phyloP scores from a whole-genome alignment of 192 early-diverging fungal species.

The Linnemannia exigua region DNA sequence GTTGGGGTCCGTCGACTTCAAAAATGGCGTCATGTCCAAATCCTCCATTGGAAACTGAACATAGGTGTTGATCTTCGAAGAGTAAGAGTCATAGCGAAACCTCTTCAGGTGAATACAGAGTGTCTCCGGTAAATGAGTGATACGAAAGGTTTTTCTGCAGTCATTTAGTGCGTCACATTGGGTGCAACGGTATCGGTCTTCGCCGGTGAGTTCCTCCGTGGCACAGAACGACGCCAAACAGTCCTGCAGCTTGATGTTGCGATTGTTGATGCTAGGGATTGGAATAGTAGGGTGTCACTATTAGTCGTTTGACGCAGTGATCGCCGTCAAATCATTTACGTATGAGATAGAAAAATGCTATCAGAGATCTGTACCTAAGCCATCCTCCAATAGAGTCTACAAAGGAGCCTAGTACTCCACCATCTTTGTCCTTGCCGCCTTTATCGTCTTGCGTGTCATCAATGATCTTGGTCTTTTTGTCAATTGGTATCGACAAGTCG shows the following conservation, averaged over 20 bases:
- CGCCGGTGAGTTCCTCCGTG: slow-evolving; percentile 58
- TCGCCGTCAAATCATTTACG: neutral
- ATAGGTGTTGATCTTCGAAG: slow-evolving; percentile 59
- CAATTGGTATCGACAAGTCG: slow-evolving; percentile 58
- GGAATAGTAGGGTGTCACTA: neutral
- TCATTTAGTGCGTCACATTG: slow-evolving; percentile 55
- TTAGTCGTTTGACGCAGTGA: neutral
- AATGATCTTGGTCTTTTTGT: slow-evolving; percentile 57
- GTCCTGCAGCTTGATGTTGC: slow-evolving; percentile 54
- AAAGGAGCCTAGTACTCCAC: slow-evolving; percentile 37
- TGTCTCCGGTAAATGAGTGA: slow-evolving; percentile 55
- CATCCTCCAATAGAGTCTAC: slow-evolving; percentile 46
- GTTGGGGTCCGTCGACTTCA: slow-evolving; percentile 40
- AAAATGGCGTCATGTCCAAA: slow-evolving; percentile 58
- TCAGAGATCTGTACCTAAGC: slow-evolving; percentile 34
- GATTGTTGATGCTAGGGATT: slow-evolving; percentile 30
- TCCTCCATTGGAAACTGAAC: slow-evolving; percentile 63
- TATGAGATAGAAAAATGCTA: neutral
- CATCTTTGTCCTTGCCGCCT: slow-evolving; percentile 35
- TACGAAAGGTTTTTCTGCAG: slow-evolving; percentile 52
- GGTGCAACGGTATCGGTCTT: slow-evolving; percentile 54
- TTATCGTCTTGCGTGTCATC: slow-evolving; percentile 29
- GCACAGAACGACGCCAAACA: slow-evolving; percentile 59
- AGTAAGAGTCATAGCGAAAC: slow-evolving; percentile 57
- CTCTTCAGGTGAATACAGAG: slow-evolving; percentile 60